These are phyloP conservation scores for Glomus cerebriforme DNA, from an alignment of 192 early-diverging fungal species.

Conservation along the genomic window DNA sequence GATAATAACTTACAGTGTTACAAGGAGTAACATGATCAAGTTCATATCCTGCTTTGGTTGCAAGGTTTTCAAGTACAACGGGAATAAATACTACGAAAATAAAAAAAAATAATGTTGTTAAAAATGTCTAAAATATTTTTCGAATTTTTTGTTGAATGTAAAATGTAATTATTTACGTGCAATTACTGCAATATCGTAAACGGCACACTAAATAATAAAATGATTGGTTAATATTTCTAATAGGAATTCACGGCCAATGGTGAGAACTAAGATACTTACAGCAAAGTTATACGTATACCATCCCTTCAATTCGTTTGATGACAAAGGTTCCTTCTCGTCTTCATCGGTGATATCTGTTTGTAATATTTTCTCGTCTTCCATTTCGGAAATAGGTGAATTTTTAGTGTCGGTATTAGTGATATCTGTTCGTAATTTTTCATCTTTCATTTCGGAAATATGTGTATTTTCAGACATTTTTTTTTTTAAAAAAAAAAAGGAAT, in stretches of 20 bases:
- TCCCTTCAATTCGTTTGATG: background rate
- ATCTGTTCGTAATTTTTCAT: too few relatives aligned
- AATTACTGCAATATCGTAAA: background rate
- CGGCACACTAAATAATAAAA: background rate
- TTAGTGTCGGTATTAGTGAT: too few relatives aligned
- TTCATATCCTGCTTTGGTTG: background rate
- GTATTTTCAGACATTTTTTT: too few relatives aligned
- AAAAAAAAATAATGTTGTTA: too few relatives aligned
- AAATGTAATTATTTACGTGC: background rate
- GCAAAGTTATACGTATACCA: conserved; percentile 1
- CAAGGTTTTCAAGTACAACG: background rate
- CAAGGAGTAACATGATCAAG: background rate
- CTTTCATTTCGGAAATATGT: too few relatives aligned
- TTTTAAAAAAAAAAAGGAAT: too few relatives aligned
- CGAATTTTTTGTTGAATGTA: background rate
- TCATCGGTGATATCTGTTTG: too few relatives aligned
- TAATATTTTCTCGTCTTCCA: too few relatives aligned
- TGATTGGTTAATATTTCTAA: background rate
- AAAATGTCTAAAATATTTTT: too few relatives aligned
- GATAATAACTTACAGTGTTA: background rate
- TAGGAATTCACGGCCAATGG: background rate
- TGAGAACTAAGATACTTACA: background rate
- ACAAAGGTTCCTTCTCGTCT: background rate
- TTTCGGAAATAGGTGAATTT: too few relatives aligned
- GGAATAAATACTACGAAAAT: background rate